phyloP scores from a whole-genome alignment of 2,329 filamentous ascomycete genomes.

The Trichoderma arundinaceum region DNA sequence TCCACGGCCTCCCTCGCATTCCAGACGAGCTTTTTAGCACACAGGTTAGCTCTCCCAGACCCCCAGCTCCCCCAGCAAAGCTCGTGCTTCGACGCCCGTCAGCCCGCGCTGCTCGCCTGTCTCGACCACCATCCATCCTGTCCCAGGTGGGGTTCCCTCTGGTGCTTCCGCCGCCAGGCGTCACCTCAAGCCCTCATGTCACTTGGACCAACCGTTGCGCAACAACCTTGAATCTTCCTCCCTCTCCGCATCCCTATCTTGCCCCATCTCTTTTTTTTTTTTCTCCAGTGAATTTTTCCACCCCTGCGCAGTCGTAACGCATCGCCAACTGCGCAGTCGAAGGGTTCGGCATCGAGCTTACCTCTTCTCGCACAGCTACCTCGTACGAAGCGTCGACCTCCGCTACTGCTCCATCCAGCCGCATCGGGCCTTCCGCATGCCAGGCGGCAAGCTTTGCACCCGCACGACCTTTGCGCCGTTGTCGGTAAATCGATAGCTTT shows the following conservation, averaged over 20 bases:
- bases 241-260: constrained; percentile 29
- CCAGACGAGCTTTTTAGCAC: constrained; percentile 16
- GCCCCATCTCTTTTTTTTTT: constrained; percentile 24
- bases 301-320: background rate
- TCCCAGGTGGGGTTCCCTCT: constrained; percentile 42
- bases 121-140: constrained; percentile 40
- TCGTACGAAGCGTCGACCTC: constrained; percentile 7
- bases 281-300: background rate
- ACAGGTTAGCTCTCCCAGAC: constrained; percentile 24
- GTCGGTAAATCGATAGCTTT: constrained; percentile 22
- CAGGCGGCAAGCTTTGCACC: constrained; percentile 27
- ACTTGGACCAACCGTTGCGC: constrained; percentile 30
- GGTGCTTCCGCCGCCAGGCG: constrained; percentile 37
- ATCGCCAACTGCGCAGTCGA: constrained; percentile 11
- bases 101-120: constrained; percentile 35
- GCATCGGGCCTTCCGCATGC: constrained; percentile 23
- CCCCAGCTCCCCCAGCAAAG: constrained; percentile 22
- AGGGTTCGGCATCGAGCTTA: constrained; percentile 24
- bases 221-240: constrained; percentile 28
- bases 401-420: constrained; percentile 21
- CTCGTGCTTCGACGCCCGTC: constrained; percentile 29
- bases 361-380: constrained; percentile 14
- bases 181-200: constrained; percentile 30
- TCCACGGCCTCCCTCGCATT: constrained; percentile 18
- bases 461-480: constrained; percentile 23